Percentiles rank a stretch among this genome's conserved stretches.
Evolutionary conservation across 148 eudicot genomes (phyloP).

Genomic region (Rhododendron henanense): DNA sequence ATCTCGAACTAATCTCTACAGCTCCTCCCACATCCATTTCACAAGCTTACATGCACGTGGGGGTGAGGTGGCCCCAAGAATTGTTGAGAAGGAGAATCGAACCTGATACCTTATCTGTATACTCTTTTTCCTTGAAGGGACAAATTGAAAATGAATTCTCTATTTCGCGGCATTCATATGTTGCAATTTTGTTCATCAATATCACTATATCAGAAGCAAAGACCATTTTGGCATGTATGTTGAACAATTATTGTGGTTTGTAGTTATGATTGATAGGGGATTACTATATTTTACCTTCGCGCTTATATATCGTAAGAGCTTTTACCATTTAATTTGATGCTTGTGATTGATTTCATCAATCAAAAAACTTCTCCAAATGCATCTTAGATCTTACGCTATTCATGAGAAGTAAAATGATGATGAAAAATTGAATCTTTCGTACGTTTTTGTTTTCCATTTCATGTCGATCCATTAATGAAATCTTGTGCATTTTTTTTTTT

Average conservation of each 20-base stretch:
- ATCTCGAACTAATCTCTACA: too few relatives aligned
- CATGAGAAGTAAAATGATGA: neutral
- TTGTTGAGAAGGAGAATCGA: too few relatives aligned
- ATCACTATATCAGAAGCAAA: neutral
- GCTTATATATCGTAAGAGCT: neutral
- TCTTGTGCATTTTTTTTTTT: neutral
- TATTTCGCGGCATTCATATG: neutral
- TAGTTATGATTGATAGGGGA: neutral
- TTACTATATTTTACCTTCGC: too few relatives aligned
- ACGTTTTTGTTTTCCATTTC: neutral
- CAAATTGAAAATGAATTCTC: neutral
- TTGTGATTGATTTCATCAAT: neutral
- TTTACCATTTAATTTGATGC: neutral
- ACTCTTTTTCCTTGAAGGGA: neutral
- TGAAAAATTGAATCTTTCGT: neutral
- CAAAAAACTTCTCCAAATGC: neutral
- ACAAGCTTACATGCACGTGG: too few relatives aligned
- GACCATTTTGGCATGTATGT: too few relatives aligned
- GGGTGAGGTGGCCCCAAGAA: too few relatives aligned
- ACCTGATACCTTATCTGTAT: too few relatives aligned
- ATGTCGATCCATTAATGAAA: neutral
- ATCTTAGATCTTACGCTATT: neutral
- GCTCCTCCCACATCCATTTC: too few relatives aligned
- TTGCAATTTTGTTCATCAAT: neutral
- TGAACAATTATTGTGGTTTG: neutral